Base-by-base conservation (phyloP, 2,329 filamentous ascomycete species). In the Colletotrichum orbiculare region DNA sequence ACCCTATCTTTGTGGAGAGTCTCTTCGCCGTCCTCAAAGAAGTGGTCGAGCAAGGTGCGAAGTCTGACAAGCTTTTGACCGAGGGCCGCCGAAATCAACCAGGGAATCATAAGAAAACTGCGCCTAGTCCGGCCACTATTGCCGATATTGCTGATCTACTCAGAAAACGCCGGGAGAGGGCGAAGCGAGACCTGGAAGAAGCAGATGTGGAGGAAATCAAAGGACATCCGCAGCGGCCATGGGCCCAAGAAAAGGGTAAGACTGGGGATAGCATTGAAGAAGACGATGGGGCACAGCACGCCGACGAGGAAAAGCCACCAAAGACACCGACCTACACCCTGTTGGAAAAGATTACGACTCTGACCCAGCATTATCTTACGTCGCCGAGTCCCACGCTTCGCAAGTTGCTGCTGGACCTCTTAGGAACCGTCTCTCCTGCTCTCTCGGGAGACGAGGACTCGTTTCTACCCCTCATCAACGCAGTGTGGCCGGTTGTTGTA, bases 351-450 rank as follows among this genome's bases (percentile, higher is more conserved):
- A 96, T 99, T 61, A 88, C 94, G 33, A 87, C 87, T 53, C 87
- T 97, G 1, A 95, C 94, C 6, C 94, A 97, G 73, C 90, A 97
- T 74, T 96, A 97, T 76, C 86, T 99, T 10, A 94, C 95, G 6
- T 94, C 93, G 0, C 89, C 92, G 0, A 94, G 93, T 0, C 89
- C 94, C 0, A 86, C 88, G 10, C 85, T 99, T 8, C 89, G 95
- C 45, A 88, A 88, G 37, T 92, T 91, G 1, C 84, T 99, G 4
- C 86, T 99, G 9, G 86, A 88, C 13, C 87, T 98, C 6, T 85
- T 98, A 11, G 81, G 85, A 34, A 93, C 89, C 1, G 90, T 93
- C 3, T 86, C 91, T 5, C 87, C 90, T 1, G 85, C 91, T 1
- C 85, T 99, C 3, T 87, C 91, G 0, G 83, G 82, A 4, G 89